A percentile compares a stretch with the other conserved stretches of the same genome.
Evolutionary conservation across 208 protist genomes (phyloP).

Genomic region (Spironucleus salmonicida): DNA sequence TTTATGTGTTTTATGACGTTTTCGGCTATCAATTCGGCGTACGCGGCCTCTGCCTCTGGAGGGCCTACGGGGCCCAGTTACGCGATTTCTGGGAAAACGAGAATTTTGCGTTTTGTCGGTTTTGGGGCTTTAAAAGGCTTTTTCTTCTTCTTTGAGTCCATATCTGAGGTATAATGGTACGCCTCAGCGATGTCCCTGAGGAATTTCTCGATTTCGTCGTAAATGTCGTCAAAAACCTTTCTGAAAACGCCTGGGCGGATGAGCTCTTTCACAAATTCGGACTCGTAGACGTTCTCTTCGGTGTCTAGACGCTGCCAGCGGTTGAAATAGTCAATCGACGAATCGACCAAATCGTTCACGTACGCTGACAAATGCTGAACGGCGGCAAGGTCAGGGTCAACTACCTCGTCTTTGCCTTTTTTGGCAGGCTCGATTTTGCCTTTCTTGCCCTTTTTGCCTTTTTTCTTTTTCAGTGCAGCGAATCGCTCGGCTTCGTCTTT

Average conservation of each 20-base stretch:
- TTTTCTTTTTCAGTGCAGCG: too few species aligned
- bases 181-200: not conserved
- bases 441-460: conserved; percentile 24
- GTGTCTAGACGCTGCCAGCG: conserved; percentile 1
- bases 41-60: not conserved
- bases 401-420: not conserved
- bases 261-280: conserved; percentile 11
- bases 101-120: not conserved
- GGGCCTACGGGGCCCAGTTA: not conserved
- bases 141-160: conserved; percentile 18
- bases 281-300: not conserved
- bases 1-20: conserved; percentile 1
- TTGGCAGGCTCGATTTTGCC: not conserved
- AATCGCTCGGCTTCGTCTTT: not conserved
- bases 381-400: not conserved
- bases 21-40: conserved; percentile 3
- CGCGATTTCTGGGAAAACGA: not conserved
- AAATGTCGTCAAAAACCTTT: not conserved
- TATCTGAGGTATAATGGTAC: too few species aligned
- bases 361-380: not conserved
- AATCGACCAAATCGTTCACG: not conserved
- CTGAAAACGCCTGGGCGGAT: not conserved
- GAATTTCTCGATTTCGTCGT: not conserved
- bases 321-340: conserved; percentile 17
- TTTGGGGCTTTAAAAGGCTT: not conserved